phyloP scores from a whole-genome alignment of 108 stramenopile genomes.

The Conticribra weissflogii region DNA sequence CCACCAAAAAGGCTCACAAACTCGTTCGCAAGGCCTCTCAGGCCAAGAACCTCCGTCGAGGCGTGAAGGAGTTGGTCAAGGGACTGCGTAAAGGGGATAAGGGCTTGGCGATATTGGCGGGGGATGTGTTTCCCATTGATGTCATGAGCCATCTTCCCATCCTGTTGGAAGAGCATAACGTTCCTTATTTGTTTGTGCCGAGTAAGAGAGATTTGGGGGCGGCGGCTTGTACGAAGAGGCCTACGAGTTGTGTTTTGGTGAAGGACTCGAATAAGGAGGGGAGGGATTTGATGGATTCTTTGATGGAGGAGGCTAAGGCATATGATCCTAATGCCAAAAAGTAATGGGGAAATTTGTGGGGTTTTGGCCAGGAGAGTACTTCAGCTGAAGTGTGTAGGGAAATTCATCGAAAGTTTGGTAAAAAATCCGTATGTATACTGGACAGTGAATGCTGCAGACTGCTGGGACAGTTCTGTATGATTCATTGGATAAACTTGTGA shows the following conservation, averaged over 20 bases:
- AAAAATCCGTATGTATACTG: too few species aligned
- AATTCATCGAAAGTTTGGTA: too few species aligned
- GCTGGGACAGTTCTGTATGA: too few species aligned
- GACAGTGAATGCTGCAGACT: too few species aligned
- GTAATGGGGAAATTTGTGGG: too few species aligned
- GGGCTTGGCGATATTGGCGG: constrained; percentile 95
- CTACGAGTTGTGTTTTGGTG: constrained; percentile 95
- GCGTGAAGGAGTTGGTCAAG: constrained; percentile 99
- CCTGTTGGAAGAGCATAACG: constrained; percentile 92
- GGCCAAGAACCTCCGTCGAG: constrained; percentile 88
- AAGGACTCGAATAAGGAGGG: constrained; percentile 75
- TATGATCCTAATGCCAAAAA: constrained; percentile 63
- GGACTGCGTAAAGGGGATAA: constrained; percentile 95
- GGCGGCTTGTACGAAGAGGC: constrained; percentile 96
- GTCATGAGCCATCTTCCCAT: constrained; percentile 95
- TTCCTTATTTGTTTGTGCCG: constrained; percentile 98
- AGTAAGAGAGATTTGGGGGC: constrained; percentile 97
- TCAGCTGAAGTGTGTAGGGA: too few species aligned
- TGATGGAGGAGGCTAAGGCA: constrained; percentile 84
- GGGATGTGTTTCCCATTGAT: constrained; percentile 98
- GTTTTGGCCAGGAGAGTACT: too few species aligned
- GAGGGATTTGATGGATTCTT: constrained; percentile 87
- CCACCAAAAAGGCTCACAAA: constrained; percentile 96
- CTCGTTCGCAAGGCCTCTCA: constrained; percentile 93
- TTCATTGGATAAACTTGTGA: too few species aligned